These are phyloP conservation scores for Candida adriatica DNA, from an alignment of 805 yeast species.

Conservation along the genomic window DNA sequence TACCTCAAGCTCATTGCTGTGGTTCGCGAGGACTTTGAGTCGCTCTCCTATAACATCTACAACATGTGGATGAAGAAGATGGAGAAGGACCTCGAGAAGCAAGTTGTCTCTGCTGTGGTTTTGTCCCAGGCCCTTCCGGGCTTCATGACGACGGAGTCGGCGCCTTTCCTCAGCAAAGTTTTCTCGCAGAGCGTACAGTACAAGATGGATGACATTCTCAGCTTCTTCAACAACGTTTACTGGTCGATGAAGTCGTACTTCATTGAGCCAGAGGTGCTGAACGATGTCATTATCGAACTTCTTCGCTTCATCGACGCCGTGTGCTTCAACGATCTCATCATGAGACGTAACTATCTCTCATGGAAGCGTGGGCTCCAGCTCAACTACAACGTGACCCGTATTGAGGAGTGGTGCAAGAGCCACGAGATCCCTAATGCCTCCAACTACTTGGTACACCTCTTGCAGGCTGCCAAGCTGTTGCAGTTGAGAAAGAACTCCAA, in stretches of 20 bases:
- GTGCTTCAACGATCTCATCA: slow-evolving; percentile 90
- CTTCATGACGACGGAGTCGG: slow-evolving; percentile 77
- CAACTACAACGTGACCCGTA: slow-evolving; percentile 90
- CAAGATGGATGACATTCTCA: slow-evolving; percentile 91
- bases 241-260: slow-evolving; percentile 91
- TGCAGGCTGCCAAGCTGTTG: slow-evolving; percentile 88
- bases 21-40: slow-evolving; percentile 90
- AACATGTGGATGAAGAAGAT: slow-evolving; percentile 96
- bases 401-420: slow-evolving; percentile 97
- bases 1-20: slow-evolving; percentile 84
- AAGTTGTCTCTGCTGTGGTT: slow-evolving; percentile 92
- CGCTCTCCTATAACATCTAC: slow-evolving; percentile 86
- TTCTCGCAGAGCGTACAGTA: slow-evolving; percentile 65
- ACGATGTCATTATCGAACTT: slow-evolving; percentile 77
- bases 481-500: slow-evolving; percentile 86
- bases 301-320: slow-evolving; percentile 83
- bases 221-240: slow-evolving; percentile 82
- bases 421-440: slow-evolving; percentile 88
- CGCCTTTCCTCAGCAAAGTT: slow-evolving; percentile 76
- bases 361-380: slow-evolving; percentile 98
- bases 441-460: slow-evolving; percentile 72
- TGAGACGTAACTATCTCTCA: slow-evolving; percentile 89
- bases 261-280: slow-evolving; percentile 77
- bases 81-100: slow-evolving; percentile 84
- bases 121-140: slow-evolving; percentile 95